A percentile compares a stretch with the other conserved stretches of the same genome.
Conservation (phyloP, 768 basidiomycete species). For the Amanita rubescens region DNA sequence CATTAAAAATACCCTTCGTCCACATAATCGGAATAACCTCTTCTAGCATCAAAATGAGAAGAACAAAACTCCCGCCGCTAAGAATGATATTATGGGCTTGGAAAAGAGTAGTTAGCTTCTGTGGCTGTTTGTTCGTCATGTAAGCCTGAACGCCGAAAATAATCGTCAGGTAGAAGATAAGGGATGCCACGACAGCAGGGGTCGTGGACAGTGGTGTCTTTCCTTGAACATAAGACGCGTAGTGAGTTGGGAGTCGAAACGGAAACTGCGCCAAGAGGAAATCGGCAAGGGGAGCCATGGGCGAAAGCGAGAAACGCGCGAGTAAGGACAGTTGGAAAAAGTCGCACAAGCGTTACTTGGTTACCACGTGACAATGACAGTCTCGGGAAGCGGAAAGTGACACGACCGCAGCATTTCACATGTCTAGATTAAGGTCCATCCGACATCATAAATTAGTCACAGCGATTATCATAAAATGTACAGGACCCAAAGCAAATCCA, state of each 20-base stretch:
- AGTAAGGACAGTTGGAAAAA: neutral
- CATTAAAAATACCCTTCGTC: conserved; percentile 64
- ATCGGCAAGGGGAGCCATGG: conserved; percentile 72
- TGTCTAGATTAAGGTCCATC: neutral
- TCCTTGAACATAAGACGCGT: conserved; percentile 62
- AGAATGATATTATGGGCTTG: conserved; percentile 89
- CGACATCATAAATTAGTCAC: neutral
- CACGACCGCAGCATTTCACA: conserved; percentile 12
- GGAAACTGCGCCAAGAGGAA: conserved; percentile 55
- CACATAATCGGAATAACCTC: conserved; percentile 79
- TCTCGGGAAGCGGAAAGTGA: conserved; percentile 12
- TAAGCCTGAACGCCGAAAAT: conserved; percentile 80
- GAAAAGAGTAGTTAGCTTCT: conserved; percentile 77
- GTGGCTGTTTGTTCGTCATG: conserved; percentile 73
- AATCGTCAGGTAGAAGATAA: conserved; percentile 77
- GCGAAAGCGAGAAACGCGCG: conserved; percentile 11
- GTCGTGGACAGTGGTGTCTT: conserved; percentile 78
- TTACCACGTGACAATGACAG: conserved; percentile 5
- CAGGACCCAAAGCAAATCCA: neutral
- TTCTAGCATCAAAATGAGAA: conserved; percentile 86
- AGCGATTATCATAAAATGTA: neutral
- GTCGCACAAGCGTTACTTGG: conserved; percentile 1
- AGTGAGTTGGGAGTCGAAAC: conserved; percentile 48
- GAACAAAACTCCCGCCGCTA: conserved; percentile 72
- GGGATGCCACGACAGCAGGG: conserved; percentile 59